phyloP scores from a whole-genome alignment of 208 protist genomes.

The Leishmania turanica region DNA sequence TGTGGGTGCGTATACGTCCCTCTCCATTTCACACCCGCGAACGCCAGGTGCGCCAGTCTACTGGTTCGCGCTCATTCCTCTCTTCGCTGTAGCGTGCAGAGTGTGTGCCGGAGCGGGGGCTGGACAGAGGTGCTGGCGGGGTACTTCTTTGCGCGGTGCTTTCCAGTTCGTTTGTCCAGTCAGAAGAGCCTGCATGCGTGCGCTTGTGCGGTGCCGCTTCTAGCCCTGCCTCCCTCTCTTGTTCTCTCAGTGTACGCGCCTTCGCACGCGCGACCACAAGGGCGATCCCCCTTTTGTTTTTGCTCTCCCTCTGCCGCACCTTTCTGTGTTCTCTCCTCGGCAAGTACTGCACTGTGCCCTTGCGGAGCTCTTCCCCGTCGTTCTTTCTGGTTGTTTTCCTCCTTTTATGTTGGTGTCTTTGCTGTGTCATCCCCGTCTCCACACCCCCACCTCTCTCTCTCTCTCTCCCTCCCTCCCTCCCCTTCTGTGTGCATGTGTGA shows the following conservation, averaged over 20 bases:
- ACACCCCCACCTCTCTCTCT: background rate
- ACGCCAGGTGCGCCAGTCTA: background rate
- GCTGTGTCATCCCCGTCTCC: background rate
- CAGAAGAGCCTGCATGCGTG: background rate
- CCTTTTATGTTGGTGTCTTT: background rate
- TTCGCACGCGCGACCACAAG: background rate
- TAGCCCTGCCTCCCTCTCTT: background rate
- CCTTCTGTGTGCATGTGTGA: background rate
- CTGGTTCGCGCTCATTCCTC: background rate
- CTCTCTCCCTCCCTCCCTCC: background rate
- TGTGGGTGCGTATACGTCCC: background rate
- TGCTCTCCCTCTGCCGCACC: background rate
- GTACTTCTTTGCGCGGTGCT: background rate
- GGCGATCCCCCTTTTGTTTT: background rate
- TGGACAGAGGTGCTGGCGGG: background rate
- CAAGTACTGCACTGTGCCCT: background rate
- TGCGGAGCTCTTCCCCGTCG: background rate
- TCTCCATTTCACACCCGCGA: background rate
- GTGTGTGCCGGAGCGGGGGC: background rate
- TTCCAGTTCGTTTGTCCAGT: background rate
- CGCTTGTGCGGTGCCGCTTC: background rate
- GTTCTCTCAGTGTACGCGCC: background rate
- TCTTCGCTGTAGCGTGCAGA: background rate
- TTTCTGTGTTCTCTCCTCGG: background rate
- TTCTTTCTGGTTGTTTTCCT: background rate